These are phyloP conservation scores for Pythium inflatum DNA, from an alignment of 352 stramenopile genomes.

Conservation along the genomic window DNA sequence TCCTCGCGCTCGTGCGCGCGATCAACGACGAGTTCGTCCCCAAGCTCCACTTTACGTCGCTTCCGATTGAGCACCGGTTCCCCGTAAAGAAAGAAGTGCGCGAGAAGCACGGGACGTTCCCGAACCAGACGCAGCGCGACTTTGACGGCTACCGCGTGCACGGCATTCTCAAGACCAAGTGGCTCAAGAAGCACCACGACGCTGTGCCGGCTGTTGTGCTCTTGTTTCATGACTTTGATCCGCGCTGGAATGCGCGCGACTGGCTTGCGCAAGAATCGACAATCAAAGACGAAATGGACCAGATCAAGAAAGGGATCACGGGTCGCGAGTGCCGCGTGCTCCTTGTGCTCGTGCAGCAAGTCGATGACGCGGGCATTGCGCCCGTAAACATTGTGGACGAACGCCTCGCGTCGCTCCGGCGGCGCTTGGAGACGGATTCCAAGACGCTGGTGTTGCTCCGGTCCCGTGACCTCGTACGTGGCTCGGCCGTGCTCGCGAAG, in stretches of 20 bases:
- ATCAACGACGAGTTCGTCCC: slow-evolving; percentile 86
- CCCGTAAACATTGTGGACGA: slow-evolving; percentile 78
- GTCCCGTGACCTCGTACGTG: slow-evolving; percentile 63
- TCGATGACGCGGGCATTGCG: slow-evolving; percentile 67
- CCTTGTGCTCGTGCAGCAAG: slow-evolving; percentile 78
- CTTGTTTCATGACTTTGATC: slow-evolving; percentile 87
- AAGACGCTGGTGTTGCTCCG: slow-evolving; percentile 75
- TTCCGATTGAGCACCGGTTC: slow-evolving; percentile 79
- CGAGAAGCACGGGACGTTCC: slow-evolving; percentile 85
- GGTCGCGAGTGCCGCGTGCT: slow-evolving; percentile 79
- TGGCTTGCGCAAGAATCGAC: slow-evolving; percentile 71
- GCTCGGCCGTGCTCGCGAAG: slow-evolving; percentile 66
- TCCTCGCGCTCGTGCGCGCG: slow-evolving; percentile 64
- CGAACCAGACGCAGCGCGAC: slow-evolving; percentile 82
- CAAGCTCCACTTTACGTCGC: slow-evolving; percentile 74
- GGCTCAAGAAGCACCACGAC: slow-evolving; percentile 90
- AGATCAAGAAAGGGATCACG: slow-evolving; percentile 62
- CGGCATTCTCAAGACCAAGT: slow-evolving; percentile 78
- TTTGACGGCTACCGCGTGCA: slow-evolving; percentile 74
- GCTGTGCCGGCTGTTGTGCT: slow-evolving; percentile 77
- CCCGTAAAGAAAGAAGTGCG: slow-evolving; percentile 82
- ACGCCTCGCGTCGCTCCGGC: slow-evolving; percentile 64
- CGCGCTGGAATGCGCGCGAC: slow-evolving; percentile 66
- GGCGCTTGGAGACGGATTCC: slow-evolving; percentile 72
- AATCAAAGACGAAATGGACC: slow-evolving; percentile 78